phyloP scores from a whole-genome alignment of 2,329 filamentous ascomycete species.

The Xylaria arbuscula region DNA sequence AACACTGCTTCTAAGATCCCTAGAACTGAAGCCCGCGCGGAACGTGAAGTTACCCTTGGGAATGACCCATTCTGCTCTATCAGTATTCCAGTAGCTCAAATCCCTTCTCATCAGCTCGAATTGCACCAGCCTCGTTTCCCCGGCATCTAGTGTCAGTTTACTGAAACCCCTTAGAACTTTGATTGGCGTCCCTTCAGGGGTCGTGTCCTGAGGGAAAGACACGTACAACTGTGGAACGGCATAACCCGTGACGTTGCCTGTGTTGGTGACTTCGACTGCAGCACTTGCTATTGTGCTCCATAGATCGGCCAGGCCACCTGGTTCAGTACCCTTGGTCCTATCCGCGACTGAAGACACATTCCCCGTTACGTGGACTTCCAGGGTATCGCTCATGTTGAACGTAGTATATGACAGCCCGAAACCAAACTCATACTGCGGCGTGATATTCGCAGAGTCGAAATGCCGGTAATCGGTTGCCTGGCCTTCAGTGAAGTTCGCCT shows the following conservation, averaged over 20 bases:
- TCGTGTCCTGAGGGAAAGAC: conserved; percentile 52
- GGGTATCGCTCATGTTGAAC: conserved; percentile 62
- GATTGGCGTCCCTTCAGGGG: conserved; percentile 59
- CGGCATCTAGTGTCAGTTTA: conserved; percentile 58
- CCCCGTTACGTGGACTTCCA: conserved; percentile 48
- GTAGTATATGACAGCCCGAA: conserved; percentile 66
- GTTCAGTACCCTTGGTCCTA: conserved; percentile 50
- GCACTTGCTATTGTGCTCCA: conserved; percentile 64
- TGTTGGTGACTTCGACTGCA: conserved; percentile 62
- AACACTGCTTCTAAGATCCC: conserved; percentile 33
- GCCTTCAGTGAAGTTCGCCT: conserved; percentile 68
- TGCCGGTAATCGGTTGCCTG: conserved; percentile 75
- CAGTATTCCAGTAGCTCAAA: conserved; percentile 61
- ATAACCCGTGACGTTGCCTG: conserved; percentile 59
- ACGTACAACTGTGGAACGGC: conserved; percentile 68
- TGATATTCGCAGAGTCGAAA: conserved; percentile 70
- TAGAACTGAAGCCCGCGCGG: conserved; percentile 38
- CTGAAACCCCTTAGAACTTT: conserved; percentile 63
- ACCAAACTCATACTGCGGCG: conserved; percentile 73
- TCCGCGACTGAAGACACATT: conserved; percentile 45
- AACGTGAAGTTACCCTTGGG: conserved; percentile 40
- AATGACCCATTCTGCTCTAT: conserved; percentile 55
- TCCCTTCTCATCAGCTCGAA: conserved; percentile 62
- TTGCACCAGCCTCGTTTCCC: conserved; percentile 53
- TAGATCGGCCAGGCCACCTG: conserved; percentile 67